phyloP scores from a whole-genome alignment of 805 yeast genomes.

The Yarrowia yakushimensis region DNA sequence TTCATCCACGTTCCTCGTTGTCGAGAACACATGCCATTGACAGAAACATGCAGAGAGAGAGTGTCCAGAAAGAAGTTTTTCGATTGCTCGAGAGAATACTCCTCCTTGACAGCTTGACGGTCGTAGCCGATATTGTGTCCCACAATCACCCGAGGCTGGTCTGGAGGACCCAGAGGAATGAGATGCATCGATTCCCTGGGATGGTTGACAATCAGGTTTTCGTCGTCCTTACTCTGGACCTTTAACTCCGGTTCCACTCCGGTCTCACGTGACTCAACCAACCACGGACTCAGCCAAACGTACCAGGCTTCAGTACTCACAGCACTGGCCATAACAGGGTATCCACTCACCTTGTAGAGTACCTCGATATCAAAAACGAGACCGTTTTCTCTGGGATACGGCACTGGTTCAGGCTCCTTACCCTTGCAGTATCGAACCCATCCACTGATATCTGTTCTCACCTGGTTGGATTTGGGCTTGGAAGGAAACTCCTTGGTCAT shows the following conservation, averaged over 20 bases:
- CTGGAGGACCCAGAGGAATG: constrained; percentile 64
- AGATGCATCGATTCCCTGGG: constrained; percentile 47
- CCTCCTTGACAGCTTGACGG: constrained; percentile 80
- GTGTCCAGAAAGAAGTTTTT: constrained; percentile 84
- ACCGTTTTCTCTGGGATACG: constrained; percentile 65
- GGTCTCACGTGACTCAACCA: neutral
- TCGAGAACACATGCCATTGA: constrained; percentile 86
- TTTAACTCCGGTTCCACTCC: neutral
- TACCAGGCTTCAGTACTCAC: constrained; percentile 80
- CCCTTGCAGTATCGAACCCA: constrained; percentile 74
- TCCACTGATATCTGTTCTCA: constrained; percentile 50
- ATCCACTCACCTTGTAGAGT: constrained; percentile 67
- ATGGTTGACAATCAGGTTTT: constrained; percentile 36
- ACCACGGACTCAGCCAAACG: constrained; percentile 87
- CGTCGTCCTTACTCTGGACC: neutral
- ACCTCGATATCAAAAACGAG: constrained; percentile 89
- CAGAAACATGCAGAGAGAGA: constrained; percentile 87
- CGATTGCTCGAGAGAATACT: constrained; percentile 63
- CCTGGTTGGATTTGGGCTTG: constrained; percentile 45
- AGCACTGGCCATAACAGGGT: constrained; percentile 79
- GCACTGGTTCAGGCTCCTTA: constrained; percentile 52
- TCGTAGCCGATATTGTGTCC: constrained; percentile 94
- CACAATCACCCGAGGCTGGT: constrained; percentile 55
- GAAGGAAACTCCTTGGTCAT: constrained; percentile 47
- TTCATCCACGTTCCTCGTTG: constrained; percentile 77